These are phyloP conservation scores for Lipomyces mesembrius DNA, from an alignment of 805 yeast genomes.

Conservation along the genomic window DNA sequence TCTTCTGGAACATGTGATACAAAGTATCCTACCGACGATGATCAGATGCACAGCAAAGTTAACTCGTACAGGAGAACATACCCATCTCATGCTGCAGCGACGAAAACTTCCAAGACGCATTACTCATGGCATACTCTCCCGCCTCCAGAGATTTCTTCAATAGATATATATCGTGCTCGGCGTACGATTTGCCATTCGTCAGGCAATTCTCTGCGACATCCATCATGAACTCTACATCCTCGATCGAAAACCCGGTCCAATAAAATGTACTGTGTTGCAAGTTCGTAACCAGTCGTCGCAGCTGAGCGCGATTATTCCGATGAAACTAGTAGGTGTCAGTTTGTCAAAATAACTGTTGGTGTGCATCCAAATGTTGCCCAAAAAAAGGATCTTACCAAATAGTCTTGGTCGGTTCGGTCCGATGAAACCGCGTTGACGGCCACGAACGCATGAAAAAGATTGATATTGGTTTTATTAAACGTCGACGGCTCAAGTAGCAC, in stretches of 20 bases:
- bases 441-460: constrained; percentile 66
- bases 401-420: constrained; percentile 67
- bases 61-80: neutral
- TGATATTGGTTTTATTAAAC: constrained; percentile 64
- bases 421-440: constrained; percentile 77
- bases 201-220: constrained; percentile 55
- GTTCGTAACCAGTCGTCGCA: constrained; percentile 62
- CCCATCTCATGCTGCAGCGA: constrained; percentile 69
- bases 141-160: constrained; percentile 52
- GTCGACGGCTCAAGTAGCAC: constrained; percentile 64
- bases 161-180: constrained; percentile 49
- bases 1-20: constrained; percentile 54
- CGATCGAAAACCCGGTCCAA: constrained; percentile 72
- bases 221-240: constrained; percentile 60
- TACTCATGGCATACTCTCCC: constrained; percentile 56
- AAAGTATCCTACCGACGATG: constrained; percentile 48
- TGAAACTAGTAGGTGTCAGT: constrained; percentile 52
- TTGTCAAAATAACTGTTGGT: neutral
- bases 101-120: constrained; percentile 61
- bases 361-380: too few relatives aligned
- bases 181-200: constrained; percentile 41
- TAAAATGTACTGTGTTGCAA: constrained; percentile 70
- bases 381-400: constrained; percentile 46
- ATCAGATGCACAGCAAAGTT: neutral
- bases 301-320: constrained; percentile 57